Evolutionary conservation across 2,329 filamentous ascomycete genomes (phyloP).

Genomic region (Macrophomina tecta): DNA sequence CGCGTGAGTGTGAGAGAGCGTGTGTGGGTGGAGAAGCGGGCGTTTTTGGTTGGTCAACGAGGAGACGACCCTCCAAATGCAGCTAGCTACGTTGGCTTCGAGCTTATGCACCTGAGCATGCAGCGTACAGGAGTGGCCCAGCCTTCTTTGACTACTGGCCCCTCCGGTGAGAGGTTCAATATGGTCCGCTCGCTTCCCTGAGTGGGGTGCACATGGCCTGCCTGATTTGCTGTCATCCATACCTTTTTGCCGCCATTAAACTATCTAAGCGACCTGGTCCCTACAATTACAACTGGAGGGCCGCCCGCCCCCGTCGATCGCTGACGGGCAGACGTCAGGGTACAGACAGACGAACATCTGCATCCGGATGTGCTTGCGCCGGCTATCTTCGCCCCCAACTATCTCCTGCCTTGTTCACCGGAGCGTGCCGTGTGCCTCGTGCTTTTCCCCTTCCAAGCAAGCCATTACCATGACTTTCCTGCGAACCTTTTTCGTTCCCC

Average conservation of each 20-base stretch:
- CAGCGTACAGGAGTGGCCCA: not conserved
- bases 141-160: not conserved
- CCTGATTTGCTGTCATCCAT: slow-evolving; percentile 1
- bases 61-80: not conserved
- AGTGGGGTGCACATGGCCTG: slow-evolving; percentile 12
- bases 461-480: slow-evolving; percentile 7
- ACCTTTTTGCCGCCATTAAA: slow-evolving; percentile 11
- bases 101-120: slow-evolving; percentile 19
- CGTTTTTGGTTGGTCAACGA: no score
- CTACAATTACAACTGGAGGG: not conserved
- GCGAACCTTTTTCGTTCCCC: not conserved
- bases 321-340: slow-evolving; percentile 12
- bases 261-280: slow-evolving; percentile 17
- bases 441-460: not conserved
- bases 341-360: not conserved
- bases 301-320: not conserved
- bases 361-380: slow-evolving; percentile 21
- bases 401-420: not conserved
- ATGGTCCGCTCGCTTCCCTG: not conserved
- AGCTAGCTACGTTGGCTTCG: slow-evolving; percentile 14
- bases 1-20: not conserved
- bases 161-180: slow-evolving; percentile 4
- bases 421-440: slow-evolving; percentile 14
- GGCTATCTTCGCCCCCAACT: slow-evolving; percentile 20
- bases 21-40: not conserved